phyloP scores from a whole-genome alignment of 1,284 basidiomycete species.

The Pseudomicrostroma phylloplanum region DNA sequence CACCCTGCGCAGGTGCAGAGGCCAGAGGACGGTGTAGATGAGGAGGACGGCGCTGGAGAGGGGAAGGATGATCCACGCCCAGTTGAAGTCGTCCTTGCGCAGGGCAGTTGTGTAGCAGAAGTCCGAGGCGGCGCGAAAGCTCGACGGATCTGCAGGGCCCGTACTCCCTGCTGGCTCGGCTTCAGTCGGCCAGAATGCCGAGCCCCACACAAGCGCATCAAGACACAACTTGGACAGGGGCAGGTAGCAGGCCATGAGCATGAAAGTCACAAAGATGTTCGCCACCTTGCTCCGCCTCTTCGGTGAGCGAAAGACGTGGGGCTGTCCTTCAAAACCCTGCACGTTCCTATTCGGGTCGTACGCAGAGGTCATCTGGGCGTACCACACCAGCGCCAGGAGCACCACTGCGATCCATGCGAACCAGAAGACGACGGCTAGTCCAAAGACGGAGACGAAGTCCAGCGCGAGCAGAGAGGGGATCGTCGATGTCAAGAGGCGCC shows the following conservation, averaged over 20 bases:
- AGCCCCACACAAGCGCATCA: conserved; percentile 41
- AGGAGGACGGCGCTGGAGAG: conserved; percentile 59
- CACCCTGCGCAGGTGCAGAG: conserved; percentile 59
- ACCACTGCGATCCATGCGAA: conserved; percentile 29
- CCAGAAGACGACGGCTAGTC: conserved; percentile 35
- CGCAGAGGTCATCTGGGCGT: conserved; percentile 33
- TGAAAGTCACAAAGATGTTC: conserved; percentile 37
- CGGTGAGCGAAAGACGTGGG: conserved; percentile 25
- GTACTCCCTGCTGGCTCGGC: conserved; percentile 57
- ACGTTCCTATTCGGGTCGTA: conserved; percentile 36
- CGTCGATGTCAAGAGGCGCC: conserved; percentile 27
- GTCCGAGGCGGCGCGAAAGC: conserved; percentile 58
- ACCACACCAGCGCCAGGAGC: conserved; percentile 22
- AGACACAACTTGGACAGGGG: conserved; percentile 44
- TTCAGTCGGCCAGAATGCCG: conserved; percentile 57
- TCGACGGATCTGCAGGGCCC: conserved; percentile 58
- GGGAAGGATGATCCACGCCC: conserved; percentile 62
- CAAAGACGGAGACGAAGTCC: conserved; percentile 41
- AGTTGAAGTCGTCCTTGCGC: conserved; percentile 67
- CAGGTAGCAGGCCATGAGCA: conserved; percentile 33
- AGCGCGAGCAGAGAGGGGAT: conserved; percentile 35
- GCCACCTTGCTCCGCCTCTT: conserved; percentile 24
- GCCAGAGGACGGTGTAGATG: conserved; percentile 67
- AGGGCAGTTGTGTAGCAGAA: conserved; percentile 66
- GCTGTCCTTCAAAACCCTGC: conserved; percentile 38